A percentile compares a stretch with the other conserved stretches of the same genome.
Evolutionary conservation across 805 yeast genomes (phyloP).

Genomic region (Spathaspora sp.): DNA sequence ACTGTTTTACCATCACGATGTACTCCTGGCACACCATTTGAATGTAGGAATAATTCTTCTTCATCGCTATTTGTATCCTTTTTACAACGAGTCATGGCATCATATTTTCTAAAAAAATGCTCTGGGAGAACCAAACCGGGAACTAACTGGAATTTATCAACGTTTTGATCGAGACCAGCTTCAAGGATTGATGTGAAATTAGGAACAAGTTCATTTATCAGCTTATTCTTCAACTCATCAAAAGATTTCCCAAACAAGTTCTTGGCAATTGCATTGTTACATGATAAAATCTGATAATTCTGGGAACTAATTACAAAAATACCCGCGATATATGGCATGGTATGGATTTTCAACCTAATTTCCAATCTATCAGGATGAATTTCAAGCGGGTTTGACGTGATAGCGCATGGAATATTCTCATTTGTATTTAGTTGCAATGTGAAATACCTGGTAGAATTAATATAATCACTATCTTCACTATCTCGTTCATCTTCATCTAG

Average conservation of each 20-base stretch:
- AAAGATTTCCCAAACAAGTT: conserved; percentile 72
- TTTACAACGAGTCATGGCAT: conserved; percentile 36
- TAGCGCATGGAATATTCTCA: conserved; percentile 67
- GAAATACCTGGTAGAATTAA: conserved; percentile 62
- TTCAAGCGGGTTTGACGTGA: conserved; percentile 57
- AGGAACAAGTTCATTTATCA: conserved; percentile 61
- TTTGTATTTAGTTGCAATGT: conserved; percentile 45
- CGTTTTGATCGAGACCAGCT: conserved; percentile 30
- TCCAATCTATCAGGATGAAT: conserved; percentile 36
- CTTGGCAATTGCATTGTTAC: conserved; percentile 73
- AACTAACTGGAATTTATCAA: conserved; percentile 17
- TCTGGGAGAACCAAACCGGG: conserved; percentile 87
- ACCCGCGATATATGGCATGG: conserved; percentile 86
- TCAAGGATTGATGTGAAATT: conserved; percentile 48
- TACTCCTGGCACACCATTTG: conserved; percentile 63
- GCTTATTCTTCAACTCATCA: conserved; percentile 33
- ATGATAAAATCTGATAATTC: conserved; percentile 55
- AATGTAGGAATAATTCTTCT: conserved; percentile 50
- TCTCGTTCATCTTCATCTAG: conserved; percentile 17
- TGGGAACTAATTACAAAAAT: conserved; percentile 63
- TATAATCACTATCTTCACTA: conserved; percentile 19
- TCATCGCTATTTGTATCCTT: conserved; percentile 22
- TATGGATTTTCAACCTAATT: conserved; percentile 63
- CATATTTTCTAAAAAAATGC: conserved; percentile 76
- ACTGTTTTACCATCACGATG: conserved; percentile 68